Evolutionary conservation across 1,139 yeast genomes (phyloP).

Genomic region (Blastobotrys capitulatus): DNA sequence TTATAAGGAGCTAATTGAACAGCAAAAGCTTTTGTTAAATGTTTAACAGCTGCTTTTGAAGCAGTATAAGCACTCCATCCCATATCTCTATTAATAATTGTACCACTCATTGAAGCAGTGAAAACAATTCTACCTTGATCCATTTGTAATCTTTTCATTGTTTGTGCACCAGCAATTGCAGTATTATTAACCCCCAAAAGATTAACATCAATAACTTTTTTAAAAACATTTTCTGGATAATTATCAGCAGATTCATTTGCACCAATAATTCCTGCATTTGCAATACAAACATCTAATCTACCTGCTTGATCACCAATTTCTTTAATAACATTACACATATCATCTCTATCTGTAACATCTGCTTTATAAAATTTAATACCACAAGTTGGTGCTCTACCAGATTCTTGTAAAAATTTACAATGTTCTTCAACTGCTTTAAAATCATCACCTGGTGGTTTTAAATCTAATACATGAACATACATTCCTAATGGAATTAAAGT

Average conservation of each 20-base stretch:
- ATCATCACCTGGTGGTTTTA: conserved; percentile 44
- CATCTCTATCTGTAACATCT: conserved; percentile 61
- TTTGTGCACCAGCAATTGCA: conserved; percentile 46
- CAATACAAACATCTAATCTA: conserved; percentile 59
- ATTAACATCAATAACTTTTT: conserved; percentile 25
- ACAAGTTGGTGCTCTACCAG: conserved; percentile 7
- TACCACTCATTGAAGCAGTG: conserved; percentile 79
- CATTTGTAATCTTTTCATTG: conserved; percentile 44
- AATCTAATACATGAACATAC: conserved; percentile 62
- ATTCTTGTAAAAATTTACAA: conserved; percentile 42
- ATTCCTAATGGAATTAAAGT: conserved; percentile 27
- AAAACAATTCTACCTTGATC: conserved; percentile 57
- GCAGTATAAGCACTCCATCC: conserved; percentile 68
- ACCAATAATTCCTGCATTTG: conserved; percentile 73
- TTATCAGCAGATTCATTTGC: conserved; percentile 70
- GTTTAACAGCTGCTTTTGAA: conserved; percentile 78
- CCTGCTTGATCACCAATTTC: conserved; percentile 46
- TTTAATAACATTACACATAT: conserved; percentile 53
- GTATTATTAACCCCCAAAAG: conserved; percentile 16
- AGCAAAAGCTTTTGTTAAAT: conserved; percentile 66
- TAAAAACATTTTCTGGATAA: conserved; percentile 65
- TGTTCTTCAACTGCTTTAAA: conserved; percentile 50
- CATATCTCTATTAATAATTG: conserved; percentile 67
- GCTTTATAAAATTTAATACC: conserved; percentile 1
- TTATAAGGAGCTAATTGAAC: conserved; percentile 75